Evolutionary conservation across 176 grass and related monocot genomes (phyloP).

Genomic region (Oryza brachyantha): DNA sequence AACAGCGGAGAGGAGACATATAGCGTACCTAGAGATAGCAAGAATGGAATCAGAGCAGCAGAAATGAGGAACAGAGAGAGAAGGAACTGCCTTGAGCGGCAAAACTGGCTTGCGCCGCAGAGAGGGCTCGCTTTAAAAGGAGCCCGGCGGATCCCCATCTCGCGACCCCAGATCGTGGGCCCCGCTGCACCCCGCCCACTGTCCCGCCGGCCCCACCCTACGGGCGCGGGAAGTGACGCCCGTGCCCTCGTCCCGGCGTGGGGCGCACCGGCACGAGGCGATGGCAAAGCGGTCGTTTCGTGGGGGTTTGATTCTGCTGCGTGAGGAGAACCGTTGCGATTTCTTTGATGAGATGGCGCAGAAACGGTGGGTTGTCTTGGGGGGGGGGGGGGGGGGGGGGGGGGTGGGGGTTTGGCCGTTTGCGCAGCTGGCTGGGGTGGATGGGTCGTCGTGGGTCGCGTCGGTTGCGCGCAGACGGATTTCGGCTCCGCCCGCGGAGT

Average conservation of each 20-base stretch:
- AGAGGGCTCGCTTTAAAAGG: not conserved
- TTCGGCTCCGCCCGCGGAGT: not conserved
- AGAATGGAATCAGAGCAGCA: not conserved
- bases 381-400: not conserved
- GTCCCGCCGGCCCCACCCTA: not conserved
- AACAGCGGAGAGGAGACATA: not conserved
- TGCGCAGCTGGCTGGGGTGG: slow-evolving; percentile 14
- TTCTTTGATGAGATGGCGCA: slow-evolving; percentile 1
- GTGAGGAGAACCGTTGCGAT: not conserved
- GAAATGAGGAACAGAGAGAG: not conserved
- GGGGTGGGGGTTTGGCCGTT: not conserved
- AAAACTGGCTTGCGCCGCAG: slow-evolving; percentile 35
- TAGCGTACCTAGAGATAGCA: not conserved
- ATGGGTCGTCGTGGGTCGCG: not conserved
- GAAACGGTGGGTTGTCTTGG: slow-evolving; percentile 2
- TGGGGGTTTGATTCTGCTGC: not conserved
- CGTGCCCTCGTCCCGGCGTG: slow-evolving; percentile 1
- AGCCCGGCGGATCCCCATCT: slow-evolving; percentile 51
- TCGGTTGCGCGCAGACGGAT: slow-evolving; percentile 7
- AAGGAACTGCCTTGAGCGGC: slow-evolving; percentile 39
- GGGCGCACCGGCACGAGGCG: not conserved
- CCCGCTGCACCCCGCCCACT: slow-evolving; percentile 9
- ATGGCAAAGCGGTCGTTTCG: not conserved
- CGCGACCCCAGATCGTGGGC: slow-evolving; percentile 1
- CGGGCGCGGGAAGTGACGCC: not conserved